Evolutionary conservation across 140 eudicot genomes (phyloP).

Genomic region (Anethum foeniculum): DNA sequence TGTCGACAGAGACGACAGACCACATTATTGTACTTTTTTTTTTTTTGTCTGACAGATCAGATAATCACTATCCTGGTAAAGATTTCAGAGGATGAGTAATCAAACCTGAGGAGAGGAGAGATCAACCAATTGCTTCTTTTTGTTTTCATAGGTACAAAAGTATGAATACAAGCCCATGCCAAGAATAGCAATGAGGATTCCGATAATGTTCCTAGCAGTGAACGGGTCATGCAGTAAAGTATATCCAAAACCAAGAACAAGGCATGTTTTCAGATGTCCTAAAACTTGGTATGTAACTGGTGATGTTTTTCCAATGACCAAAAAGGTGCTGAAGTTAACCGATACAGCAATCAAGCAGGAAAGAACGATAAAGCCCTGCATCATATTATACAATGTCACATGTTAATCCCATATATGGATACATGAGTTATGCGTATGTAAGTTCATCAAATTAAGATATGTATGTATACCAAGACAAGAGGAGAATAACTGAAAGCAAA

Average conservation of each 20-base stretch:
- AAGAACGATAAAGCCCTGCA: conserved; percentile 78
- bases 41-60: neutral
- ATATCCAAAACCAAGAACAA: conserved; percentile 94
- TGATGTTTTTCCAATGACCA: conserved; percentile 96
- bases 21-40: neutral
- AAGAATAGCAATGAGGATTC: conserved; percentile 73
- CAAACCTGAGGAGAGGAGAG: conserved; percentile 61
- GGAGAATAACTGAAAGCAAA: conserved; percentile 83
- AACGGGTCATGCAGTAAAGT: conserved; percentile 91
- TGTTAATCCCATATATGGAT: neutral
- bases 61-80: neutral
- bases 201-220: conserved; percentile 71
- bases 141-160: conserved; percentile 71
- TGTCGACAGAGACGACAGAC: neutral
- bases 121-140: conserved; percentile 57
- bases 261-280: conserved; percentile 93
- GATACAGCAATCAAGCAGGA: conserved; percentile 94
- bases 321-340: conserved; percentile 94
- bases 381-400: neutral
- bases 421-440: neutral
- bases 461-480: conserved; percentile 48
- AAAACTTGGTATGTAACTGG: conserved; percentile 96
- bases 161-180: conserved; percentile 96
- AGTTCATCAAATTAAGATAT: neutral
- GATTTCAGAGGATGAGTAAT: neutral